Conservation (phyloP, 2,329 filamentous ascomycete genomes). For the Metarhizium robertsii region DNA sequence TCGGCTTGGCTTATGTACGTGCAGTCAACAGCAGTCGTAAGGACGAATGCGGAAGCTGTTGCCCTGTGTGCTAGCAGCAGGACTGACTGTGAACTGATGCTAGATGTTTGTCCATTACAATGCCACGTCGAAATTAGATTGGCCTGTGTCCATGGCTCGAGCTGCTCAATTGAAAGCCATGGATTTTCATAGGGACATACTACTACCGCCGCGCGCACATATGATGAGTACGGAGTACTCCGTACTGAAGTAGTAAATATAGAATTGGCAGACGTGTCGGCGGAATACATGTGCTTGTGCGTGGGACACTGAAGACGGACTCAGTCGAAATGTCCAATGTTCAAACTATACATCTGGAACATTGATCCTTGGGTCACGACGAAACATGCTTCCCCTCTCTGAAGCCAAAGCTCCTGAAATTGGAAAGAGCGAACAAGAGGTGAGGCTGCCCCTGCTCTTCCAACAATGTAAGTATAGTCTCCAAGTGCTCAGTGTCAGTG, state of each 20-base stretch:
- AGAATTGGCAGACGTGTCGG: too few relatives aligned
- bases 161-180: background rate
- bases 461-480: too few relatives aligned
- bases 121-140: background rate
- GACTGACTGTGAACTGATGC: too few relatives aligned
- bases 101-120: background rate
- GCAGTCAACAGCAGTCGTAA: background rate
- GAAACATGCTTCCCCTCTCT: background rate
- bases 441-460: too few relatives aligned
- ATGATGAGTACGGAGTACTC: too few relatives aligned
- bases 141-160: background rate
- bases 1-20: background rate
- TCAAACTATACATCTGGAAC: too few relatives aligned
- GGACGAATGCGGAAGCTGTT: background rate
- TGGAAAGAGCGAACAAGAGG: background rate
- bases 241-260: too few relatives aligned
- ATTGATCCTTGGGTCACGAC: background rate
- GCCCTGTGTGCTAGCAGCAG: background rate
- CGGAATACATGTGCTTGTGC: too few relatives aligned
- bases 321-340: too few relatives aligned
- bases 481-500: too few relatives aligned
- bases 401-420: background rate
- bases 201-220: too few relatives aligned
- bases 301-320: too few relatives aligned
- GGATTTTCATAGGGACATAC: background rate